These are phyloP conservation scores for Reutealis trisperma DNA, from an alignment of 345 rosid species.

Conservation along the genomic window DNA sequence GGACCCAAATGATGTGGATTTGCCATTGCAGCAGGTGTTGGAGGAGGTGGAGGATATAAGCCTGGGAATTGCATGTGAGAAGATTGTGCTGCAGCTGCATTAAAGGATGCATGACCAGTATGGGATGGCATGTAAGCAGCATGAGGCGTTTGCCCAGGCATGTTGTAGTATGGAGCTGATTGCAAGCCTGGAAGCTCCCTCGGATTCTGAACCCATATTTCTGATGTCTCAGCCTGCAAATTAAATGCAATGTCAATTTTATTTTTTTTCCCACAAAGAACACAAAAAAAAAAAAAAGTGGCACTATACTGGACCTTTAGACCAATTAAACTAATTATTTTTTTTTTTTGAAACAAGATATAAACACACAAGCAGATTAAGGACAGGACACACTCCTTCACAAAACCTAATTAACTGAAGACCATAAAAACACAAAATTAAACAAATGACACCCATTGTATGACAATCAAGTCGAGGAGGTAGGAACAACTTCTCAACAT, in stretches of 20 bases:
- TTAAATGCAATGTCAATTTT: neutral
- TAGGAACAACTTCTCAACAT: neutral
- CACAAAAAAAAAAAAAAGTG: neutral
- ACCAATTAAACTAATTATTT: neutral
- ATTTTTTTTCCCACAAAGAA: neutral
- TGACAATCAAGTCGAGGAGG: no score
- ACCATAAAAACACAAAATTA: neutral
- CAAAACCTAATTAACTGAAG: neutral
- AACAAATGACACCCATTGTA: neutral
- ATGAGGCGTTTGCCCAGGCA: conserved; percentile 83
- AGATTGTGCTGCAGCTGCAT: conserved; percentile 78
- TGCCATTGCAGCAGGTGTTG: conserved; percentile 68
- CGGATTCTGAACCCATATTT: conserved; percentile 89
- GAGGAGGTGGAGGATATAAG: conserved; percentile 55
- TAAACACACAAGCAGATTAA: no score
- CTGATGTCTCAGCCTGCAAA: conserved; percentile 81
- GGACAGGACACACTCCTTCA: no score
- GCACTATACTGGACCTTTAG: no score
- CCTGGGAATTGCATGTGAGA: conserved; percentile 93
- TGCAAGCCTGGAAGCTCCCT: conserved; percentile 74
- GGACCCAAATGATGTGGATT: conserved; percentile 79
- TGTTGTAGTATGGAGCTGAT: conserved; percentile 71
- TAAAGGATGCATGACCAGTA: conserved; percentile 75
- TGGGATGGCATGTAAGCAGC: conserved; percentile 78
- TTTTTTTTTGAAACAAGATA: no score